These are phyloP conservation scores for Cyclotella atomus DNA, from an alignment of 108 stramenopile genomes.

Conservation along the genomic window DNA sequence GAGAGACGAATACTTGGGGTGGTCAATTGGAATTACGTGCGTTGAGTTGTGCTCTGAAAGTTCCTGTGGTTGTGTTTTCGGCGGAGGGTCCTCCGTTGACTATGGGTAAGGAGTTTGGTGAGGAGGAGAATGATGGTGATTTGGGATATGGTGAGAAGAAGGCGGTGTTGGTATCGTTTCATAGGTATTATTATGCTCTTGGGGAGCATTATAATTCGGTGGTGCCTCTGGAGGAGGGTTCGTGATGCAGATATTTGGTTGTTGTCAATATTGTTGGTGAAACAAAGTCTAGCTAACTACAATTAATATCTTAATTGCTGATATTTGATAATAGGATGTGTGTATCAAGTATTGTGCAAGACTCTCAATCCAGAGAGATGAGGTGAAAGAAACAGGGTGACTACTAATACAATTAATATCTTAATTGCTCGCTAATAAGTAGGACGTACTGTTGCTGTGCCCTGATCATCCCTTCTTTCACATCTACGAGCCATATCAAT, in stretches of 20 bases:
- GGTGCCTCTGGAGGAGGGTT: background rate
- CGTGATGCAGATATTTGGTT: background rate
- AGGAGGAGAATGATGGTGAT: slow-evolving; percentile 23
- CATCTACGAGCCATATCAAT: too few species aligned
- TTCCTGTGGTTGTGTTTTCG: slow-evolving; percentile 88
- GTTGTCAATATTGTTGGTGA: too few species aligned
- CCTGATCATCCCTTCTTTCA: too few species aligned
- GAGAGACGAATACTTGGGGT: slow-evolving; percentile 93
- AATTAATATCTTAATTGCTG: too few species aligned
- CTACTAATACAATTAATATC: too few species aligned
- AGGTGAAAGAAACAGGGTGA: too few species aligned
- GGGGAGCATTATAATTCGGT: slow-evolving; percentile 99
- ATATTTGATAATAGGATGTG: too few species aligned
- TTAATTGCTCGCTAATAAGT: too few species aligned
- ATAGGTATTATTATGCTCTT: slow-evolving; percentile 95
- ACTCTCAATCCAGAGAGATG: too few species aligned
- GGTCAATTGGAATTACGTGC: slow-evolving; percentile 96
- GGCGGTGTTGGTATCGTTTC: slow-evolving; percentile 85
- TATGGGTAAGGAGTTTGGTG: slow-evolving; percentile 48
- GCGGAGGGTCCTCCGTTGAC: slow-evolving; percentile 58
- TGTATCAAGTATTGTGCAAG: too few species aligned
- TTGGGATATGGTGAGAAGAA: slow-evolving; percentile 45
- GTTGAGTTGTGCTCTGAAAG: slow-evolving; percentile 71
- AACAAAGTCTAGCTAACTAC: too few species aligned
- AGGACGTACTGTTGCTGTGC: too few species aligned